Conservation (phyloP, 805 yeast genomes). For the Ogataea henricii region DNA sequence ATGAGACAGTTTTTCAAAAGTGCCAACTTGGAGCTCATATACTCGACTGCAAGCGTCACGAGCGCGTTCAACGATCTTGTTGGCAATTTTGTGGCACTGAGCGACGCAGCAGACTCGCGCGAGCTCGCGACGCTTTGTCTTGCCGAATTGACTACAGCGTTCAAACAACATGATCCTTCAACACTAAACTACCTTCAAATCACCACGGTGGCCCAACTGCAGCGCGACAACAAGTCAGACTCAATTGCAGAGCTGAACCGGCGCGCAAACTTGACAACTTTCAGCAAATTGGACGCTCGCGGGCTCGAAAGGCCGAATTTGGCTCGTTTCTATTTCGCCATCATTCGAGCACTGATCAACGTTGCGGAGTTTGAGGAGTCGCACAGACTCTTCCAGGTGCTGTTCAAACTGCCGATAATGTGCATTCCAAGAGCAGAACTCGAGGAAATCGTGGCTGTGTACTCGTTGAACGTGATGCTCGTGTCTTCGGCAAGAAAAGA, state of each 20-base stretch:
- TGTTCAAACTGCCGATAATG: constrained; percentile 20
- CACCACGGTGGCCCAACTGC: constrained; percentile 11
- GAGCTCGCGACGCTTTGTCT: constrained; percentile 10
- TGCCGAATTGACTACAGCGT: constrained; percentile 1
- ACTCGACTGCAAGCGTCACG: neutral
- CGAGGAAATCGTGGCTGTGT: constrained; percentile 16
- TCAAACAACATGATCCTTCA: neutral
- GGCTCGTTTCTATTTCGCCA: constrained; percentile 19
- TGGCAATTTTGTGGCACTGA: constrained; percentile 1
- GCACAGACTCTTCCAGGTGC: constrained; percentile 19
- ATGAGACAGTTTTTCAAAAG: constrained; percentile 12
- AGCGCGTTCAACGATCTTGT: constrained; percentile 14
- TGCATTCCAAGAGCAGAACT: constrained; percentile 1
- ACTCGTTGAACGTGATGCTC: constrained; percentile 21
- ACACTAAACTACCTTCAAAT: constrained; percentile 12
- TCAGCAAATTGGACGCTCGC: constrained; percentile 18
- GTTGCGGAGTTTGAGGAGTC: constrained; percentile 20
- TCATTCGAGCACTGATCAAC: constrained; percentile 24
- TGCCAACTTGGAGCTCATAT: constrained; percentile 8
- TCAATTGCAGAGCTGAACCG: constrained; percentile 8
- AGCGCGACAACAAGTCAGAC: neutral
- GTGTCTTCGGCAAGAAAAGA: constrained; percentile 8
- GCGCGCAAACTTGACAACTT: constrained; percentile 5
- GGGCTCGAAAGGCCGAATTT: constrained; percentile 13
- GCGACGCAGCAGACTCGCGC: constrained; percentile 1